Evolutionary conservation across 306 rosid species (phyloP).

Genomic region (Oemleria cerasiformis): DNA sequence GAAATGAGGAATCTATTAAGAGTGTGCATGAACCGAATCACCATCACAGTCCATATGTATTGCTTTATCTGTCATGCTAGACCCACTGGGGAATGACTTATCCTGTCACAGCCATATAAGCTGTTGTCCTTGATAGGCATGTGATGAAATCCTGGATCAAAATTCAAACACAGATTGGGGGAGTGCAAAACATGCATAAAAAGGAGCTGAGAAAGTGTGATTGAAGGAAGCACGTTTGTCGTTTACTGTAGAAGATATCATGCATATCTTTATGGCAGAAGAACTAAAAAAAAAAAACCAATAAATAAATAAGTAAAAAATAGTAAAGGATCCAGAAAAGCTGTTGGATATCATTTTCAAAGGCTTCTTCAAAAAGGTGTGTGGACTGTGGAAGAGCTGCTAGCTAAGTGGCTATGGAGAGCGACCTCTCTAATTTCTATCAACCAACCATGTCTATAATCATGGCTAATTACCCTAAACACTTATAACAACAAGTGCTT

Average conservation of each 20-base stretch:
- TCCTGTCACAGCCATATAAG: neutral
- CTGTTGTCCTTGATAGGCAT: neutral
- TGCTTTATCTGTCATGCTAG: neutral
- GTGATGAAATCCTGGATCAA: constrained; percentile 1
- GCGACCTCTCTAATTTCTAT: constrained; percentile 19
- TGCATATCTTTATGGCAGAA: constrained; percentile 40
- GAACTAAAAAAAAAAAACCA: neutral
- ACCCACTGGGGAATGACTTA: neutral
- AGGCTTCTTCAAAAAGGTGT: constrained; percentile 55
- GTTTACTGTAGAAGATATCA: constrained; percentile 26
- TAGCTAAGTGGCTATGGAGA: constrained; percentile 32
- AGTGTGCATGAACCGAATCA: too few species aligned
- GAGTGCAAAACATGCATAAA: constrained; percentile 1
- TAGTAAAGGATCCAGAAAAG: constrained; percentile 36
- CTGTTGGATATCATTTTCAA: constrained; percentile 66
- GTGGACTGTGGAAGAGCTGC: constrained; percentile 43
- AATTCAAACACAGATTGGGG: neutral
- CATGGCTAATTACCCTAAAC: constrained; percentile 36
- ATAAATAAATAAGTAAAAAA: neutral
- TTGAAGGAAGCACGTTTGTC: constrained; percentile 22
- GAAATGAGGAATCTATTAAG: too few species aligned
- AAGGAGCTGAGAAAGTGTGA: neutral
- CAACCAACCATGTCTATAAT: constrained; percentile 44
- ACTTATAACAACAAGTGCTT: constrained; percentile 10
- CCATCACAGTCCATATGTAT: too few species aligned